Evolutionary conservation across 352 stramenopile species (phyloP).

Genomic region (Pythium apleroticum): DNA sequence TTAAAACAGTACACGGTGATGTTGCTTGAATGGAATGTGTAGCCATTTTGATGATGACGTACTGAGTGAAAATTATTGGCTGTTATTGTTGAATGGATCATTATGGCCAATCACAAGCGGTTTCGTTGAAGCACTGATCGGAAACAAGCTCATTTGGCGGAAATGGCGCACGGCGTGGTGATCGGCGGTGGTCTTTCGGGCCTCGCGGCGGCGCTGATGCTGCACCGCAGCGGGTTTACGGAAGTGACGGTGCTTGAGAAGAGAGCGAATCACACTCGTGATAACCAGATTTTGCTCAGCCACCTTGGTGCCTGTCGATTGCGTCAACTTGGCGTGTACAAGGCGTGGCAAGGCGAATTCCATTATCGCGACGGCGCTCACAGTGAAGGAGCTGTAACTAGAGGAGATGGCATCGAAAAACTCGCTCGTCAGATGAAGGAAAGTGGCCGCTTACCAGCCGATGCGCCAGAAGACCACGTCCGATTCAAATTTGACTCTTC

Average conservation of each 20-base stretch:
- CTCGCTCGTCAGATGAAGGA: constrained; percentile 26
- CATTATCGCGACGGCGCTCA: constrained; percentile 1
- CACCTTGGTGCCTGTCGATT: constrained; percentile 24
- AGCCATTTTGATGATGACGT: constrained; percentile 11
- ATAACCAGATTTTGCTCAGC: constrained; percentile 29
- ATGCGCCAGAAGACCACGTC: constrained; percentile 27
- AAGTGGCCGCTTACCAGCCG: constrained; percentile 9
- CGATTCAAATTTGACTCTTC: constrained; percentile 21
- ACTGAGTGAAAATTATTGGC: constrained; percentile 13
- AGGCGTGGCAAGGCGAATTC: constrained; percentile 15
- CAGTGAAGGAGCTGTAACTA: constrained; percentile 26
- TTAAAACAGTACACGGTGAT: constrained; percentile 18
- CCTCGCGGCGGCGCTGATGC: constrained; percentile 28
- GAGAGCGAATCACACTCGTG: constrained; percentile 16
- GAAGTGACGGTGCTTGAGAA: constrained; percentile 30
- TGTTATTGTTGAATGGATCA: too few relatives aligned
- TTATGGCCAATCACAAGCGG: constrained; percentile 9
- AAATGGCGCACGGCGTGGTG: constrained; percentile 24
- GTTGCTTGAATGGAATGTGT: constrained; percentile 4
- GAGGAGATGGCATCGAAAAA: constrained; percentile 24
- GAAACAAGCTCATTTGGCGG: constrained; percentile 1
- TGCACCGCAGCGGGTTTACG: constrained; percentile 21
- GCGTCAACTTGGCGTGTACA: constrained; percentile 29
- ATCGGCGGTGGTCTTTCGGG: constrained; percentile 30
- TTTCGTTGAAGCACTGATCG: background rate